Base-by-base conservation (phyloP, 768 basidiomycete genomes). In the Favolaschia claudopus region DNA sequence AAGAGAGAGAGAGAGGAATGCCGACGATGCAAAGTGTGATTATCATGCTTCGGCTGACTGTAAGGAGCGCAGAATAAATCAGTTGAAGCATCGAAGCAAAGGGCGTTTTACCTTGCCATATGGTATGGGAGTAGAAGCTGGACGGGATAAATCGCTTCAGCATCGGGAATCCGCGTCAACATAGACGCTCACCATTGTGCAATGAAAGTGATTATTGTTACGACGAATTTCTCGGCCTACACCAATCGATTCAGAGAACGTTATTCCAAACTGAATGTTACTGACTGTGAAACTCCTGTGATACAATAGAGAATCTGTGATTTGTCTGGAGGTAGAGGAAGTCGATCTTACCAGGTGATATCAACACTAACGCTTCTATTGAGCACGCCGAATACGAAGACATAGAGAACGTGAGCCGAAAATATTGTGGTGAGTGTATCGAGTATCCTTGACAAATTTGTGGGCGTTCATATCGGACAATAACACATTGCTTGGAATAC, bases 141-240 rank as follows among this genome's bases (percentile, higher is more conserved):
- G 17, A 45, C 20, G 27, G 7, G 8, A 22, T 14, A 4, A 7
- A 5, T 47, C 7, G n/a, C 22, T 13, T 25, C 10, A 5, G 27
- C 19, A 43, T 43, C 9, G 27, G 5, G 40, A 12, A 8, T 25
- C 7, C n/a, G n/a, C n/a, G n/a, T n/a, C n/a, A n/a, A n/a, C n/a
- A 7, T 20, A 24, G 5, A 43, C 40, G 27, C 22, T 43, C 32
- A 55, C 54, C 36, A 48, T 55, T 60, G 59, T 0, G 52, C 24
- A 17, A 60, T 55, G 39, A 60, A 55, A 22, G 59, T 60, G 32
- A 55, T 60, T 4, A 50, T 36, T 7, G 59, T 60, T 7, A 55
- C 52, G 37, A 60, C 52, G 29, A 60, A 17, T 33, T 60, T 60
- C 20, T 60, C 59, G 2, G 42, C 52, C 58, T 60, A 32, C 7